Evolutionary conservation across 768 basidiomycete species (phyloP).

Genomic region (Lactifluus piperatus): DNA sequence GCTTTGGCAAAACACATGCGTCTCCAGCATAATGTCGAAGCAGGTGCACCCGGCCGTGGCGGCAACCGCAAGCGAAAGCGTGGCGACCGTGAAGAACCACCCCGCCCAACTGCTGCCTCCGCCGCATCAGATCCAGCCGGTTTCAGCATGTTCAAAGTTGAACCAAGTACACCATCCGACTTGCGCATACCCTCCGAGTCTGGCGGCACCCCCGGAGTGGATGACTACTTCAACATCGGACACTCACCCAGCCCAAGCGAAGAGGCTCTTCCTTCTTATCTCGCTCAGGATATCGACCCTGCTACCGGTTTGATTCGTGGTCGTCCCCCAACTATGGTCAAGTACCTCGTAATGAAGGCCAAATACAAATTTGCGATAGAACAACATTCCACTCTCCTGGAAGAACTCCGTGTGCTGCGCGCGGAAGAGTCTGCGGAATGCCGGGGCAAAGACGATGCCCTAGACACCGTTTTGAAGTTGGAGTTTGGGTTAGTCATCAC

Average conservation of each 20-base stretch:
- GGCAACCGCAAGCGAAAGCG: constrained; percentile 67
- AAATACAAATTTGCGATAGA: constrained; percentile 62
- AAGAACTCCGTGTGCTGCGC: constrained; percentile 51
- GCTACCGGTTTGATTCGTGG: constrained; percentile 58
- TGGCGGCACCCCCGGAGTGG: not conserved
- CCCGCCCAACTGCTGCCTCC: constrained; percentile 16
- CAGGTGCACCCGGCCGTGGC: constrained; percentile 65
- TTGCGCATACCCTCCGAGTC: constrained; percentile 6
- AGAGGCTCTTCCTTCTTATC: constrained; percentile 47
- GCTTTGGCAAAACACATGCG: constrained; percentile 91
- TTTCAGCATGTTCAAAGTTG: constrained; percentile 21
- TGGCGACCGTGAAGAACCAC: constrained; percentile 20
- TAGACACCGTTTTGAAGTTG: constrained; percentile 16
- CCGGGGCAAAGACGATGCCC: constrained; percentile 23
- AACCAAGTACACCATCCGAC: constrained; percentile 10
- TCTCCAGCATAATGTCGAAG: constrained; percentile 72
- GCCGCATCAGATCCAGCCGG: constrained; percentile 6
- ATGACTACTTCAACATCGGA: constrained; percentile 12
- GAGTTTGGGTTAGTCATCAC: constrained; percentile 17
- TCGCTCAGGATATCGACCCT: constrained; percentile 43
- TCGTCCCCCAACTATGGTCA: constrained; percentile 57
- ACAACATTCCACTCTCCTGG: constrained; percentile 55
- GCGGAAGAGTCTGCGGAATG: constrained; percentile 33
- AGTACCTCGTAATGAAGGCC: constrained; percentile 71
- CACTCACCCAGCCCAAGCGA: constrained; percentile 24